Evolutionary conservation across 306 rosid species (phyloP).

Genomic region (Lathyrus oleraceus): DNA sequence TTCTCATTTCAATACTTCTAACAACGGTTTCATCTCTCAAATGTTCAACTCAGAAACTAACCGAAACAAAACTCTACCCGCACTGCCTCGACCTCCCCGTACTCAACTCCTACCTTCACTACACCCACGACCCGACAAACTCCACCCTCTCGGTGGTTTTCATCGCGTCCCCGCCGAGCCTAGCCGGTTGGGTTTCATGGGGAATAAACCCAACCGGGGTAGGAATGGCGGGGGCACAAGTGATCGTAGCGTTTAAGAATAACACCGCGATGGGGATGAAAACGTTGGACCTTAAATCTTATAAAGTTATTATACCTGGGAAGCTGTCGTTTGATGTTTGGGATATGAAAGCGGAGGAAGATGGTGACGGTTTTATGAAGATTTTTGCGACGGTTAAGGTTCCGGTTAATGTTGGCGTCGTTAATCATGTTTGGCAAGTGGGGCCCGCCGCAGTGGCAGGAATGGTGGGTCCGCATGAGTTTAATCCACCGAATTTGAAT

Average conservation of each 20-base stretch:
- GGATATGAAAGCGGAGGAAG: constrained; percentile 42
- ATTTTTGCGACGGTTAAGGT: constrained; percentile 45
- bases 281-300: constrained; percentile 44
- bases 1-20: constrained; percentile 14
- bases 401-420: neutral
- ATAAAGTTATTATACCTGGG: constrained; percentile 14
- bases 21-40: constrained; percentile 42
- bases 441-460: constrained; percentile 40
- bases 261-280: constrained; percentile 34
- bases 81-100: constrained; percentile 63
- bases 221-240: constrained; percentile 71
- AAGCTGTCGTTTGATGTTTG: constrained; percentile 53
- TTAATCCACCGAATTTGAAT: constrained; percentile 34
- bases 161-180: constrained; percentile 38
- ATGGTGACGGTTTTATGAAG: constrained; percentile 7
- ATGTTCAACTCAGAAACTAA: constrained; percentile 56
- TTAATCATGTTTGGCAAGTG: constrained; percentile 62
- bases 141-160: constrained; percentile 66
- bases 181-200: constrained; percentile 73
- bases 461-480: constrained; percentile 20
- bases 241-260: constrained; percentile 45
- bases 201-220: constrained; percentile 55
- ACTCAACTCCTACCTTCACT: constrained; percentile 65
- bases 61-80: constrained; percentile 39
- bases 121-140: constrained; percentile 52